These are phyloP conservation scores for Tricholomella constricta DNA, from an alignment of 768 basidiomycete genomes.

Conservation along the genomic window DNA sequence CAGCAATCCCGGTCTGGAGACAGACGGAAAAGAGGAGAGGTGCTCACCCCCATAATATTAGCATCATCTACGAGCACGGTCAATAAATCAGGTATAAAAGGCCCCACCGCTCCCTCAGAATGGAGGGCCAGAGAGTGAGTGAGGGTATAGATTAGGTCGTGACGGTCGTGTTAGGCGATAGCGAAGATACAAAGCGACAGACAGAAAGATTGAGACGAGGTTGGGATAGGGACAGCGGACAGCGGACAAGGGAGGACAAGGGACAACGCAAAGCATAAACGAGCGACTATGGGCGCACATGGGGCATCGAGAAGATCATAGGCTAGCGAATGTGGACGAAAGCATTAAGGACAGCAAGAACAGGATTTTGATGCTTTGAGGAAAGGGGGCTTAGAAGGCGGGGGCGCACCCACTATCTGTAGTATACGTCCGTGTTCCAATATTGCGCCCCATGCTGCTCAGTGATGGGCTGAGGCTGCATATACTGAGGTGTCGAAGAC, in stretches of 20 bases:
- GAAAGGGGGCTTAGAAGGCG: neutral
- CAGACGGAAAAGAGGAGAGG: no score
- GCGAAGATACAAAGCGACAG: neutral
- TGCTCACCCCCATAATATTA: slow-evolving; percentile 4
- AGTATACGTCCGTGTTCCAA: slow-evolving; percentile 11
- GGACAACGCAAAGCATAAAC: neutral
- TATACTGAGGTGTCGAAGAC: slow-evolving; percentile 10
- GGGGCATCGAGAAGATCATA: neutral
- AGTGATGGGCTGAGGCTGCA: neutral
- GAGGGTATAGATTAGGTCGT: no score
- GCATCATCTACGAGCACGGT: neutral
- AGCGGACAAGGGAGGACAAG: no score
- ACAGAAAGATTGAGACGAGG: neutral
- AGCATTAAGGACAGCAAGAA: neutral
- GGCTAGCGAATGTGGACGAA: no score
- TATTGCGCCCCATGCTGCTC: slow-evolving; percentile 11
- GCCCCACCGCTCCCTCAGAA: neutral
- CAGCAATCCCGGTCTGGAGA: no score
- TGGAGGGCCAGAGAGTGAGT: slow-evolving; percentile 12
- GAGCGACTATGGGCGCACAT: neutral
- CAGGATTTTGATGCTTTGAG: no score
- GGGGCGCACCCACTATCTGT: neutral
- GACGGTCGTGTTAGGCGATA: slow-evolving; percentile 1
- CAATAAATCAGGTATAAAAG: slow-evolving; percentile 18
- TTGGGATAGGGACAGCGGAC: neutral